Conservation (phyloP, 352 stramenopile genomes). For the Sclerospora graminicola region DNA sequence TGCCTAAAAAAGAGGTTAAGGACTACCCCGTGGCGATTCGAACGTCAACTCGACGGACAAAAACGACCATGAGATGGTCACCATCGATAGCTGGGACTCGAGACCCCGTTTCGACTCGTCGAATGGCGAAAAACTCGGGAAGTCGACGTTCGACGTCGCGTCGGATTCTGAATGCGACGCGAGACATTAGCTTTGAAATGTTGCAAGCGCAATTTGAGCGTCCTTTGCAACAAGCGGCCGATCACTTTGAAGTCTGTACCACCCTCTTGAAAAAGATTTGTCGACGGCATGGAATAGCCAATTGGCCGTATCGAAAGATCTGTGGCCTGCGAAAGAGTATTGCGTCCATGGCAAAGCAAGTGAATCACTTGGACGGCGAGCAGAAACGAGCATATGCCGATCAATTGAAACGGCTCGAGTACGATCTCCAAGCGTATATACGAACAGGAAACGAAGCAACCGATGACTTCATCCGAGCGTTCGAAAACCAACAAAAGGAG, state of each 20-base stretch:
- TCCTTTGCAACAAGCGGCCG: conserved; percentile 36
- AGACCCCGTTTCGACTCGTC: not conserved
- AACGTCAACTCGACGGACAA: conserved; percentile 17
- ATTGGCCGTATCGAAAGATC: conserved; percentile 55
- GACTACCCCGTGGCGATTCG: not conserved
- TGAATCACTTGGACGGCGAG: conserved; percentile 51
- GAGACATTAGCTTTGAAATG: conserved; percentile 44
- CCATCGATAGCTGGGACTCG: conserved; percentile 8
- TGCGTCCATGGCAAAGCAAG: conserved; percentile 45
- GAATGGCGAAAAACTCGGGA: not conserved
- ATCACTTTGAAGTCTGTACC: conserved; percentile 50
- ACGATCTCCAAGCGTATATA: conserved; percentile 32
- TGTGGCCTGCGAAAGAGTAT: conserved; percentile 46
- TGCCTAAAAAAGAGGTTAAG: too few species aligned
- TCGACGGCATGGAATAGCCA: conserved; percentile 44
- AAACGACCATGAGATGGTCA: conserved; percentile 21
- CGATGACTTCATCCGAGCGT: conserved; percentile 11
- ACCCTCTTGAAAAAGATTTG: conserved; percentile 67
- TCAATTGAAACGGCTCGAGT: conserved; percentile 30
- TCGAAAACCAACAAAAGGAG: conserved; percentile 11
- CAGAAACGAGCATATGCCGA: conserved; percentile 39
- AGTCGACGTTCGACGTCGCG: conserved; percentile 3
- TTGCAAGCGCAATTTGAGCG: conserved; percentile 48
- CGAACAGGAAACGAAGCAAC: conserved; percentile 34
- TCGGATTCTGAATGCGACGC: conserved; percentile 34